These are phyloP conservation scores for Colletotrichum navitas DNA, from an alignment of 2,329 filamentous ascomycete genomes.

Conservation along the genomic window DNA sequence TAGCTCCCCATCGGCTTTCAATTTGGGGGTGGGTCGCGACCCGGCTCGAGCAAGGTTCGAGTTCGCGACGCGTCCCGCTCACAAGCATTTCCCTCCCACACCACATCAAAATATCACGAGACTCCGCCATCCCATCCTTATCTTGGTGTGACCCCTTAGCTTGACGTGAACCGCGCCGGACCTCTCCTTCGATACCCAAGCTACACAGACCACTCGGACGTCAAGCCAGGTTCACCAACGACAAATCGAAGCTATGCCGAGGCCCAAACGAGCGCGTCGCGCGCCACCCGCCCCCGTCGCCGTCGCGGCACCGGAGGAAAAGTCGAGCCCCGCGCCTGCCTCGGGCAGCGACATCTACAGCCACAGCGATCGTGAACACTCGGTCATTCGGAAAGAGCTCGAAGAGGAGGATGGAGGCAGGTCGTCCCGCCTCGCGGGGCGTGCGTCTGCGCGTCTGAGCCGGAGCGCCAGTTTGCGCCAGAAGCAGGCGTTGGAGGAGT, in stretches of 20 bases:
- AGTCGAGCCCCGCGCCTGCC: slow-evolving; percentile 28
- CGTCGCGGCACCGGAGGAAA: slow-evolving; percentile 32
- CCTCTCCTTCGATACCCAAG: neutral
- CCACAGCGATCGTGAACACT: slow-evolving; percentile 53
- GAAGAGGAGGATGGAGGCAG: slow-evolving; percentile 11
- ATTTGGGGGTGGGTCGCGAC: slow-evolving; percentile 17
- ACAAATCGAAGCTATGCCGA: slow-evolving; percentile 46
- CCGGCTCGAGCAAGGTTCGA: slow-evolving; percentile 25
- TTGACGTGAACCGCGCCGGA: neutral
- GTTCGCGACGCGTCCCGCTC: slow-evolving; percentile 38
- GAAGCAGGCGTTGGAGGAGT: slow-evolving; percentile 44
- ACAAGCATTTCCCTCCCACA: slow-evolving; percentile 34
- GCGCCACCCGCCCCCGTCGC: slow-evolving; percentile 43
- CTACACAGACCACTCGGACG: neutral
- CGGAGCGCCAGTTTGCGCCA: slow-evolving; percentile 38
- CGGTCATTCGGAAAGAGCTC: slow-evolving; percentile 45
- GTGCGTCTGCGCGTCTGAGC: slow-evolving; percentile 36
- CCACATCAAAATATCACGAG: slow-evolving; percentile 40
- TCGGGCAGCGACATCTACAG: slow-evolving; percentile 51
- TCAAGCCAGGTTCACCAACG: neutral
- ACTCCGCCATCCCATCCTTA: slow-evolving; percentile 15
- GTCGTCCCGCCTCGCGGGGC: slow-evolving; percentile 2
- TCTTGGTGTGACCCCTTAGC: slow-evolving; percentile 8
- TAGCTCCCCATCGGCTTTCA: slow-evolving; percentile 24
- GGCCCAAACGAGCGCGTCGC: slow-evolving; percentile 50